Conservation (phyloP, 768 basidiomycete genomes). For the Xerocomellus amylosporus region DNA sequence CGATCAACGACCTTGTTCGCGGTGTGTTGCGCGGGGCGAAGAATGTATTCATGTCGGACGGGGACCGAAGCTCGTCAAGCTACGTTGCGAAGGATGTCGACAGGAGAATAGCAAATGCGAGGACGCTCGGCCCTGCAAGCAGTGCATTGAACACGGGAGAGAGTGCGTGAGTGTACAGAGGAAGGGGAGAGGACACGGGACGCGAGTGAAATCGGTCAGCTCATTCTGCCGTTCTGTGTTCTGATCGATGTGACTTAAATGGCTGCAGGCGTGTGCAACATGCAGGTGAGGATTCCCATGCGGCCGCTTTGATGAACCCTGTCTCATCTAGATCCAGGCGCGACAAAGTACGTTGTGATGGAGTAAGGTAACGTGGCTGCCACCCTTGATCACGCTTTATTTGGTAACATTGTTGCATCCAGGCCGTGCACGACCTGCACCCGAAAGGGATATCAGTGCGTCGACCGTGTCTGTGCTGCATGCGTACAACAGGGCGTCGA, state of each 20-base stretch:
- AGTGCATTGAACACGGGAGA: constrained; percentile 46
- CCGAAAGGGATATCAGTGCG: constrained; percentile 51
- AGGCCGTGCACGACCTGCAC: constrained; percentile 52
- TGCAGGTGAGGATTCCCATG: constrained; percentile 48
- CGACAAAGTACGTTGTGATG: constrained; percentile 62
- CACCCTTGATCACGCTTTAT: constrained; percentile 1
- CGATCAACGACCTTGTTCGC: constrained; percentile 58
- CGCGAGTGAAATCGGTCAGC: constrained; percentile 59
- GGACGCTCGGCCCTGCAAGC: constrained; percentile 53
- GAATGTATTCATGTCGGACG: constrained; percentile 57
- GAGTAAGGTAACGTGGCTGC: constrained; percentile 42
- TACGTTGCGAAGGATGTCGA: constrained; percentile 59
- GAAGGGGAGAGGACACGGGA: constrained; percentile 56
- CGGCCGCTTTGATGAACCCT: constrained; percentile 1
- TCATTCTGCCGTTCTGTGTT: constrained; percentile 7
- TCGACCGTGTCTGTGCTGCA: constrained; percentile 46
- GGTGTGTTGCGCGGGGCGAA: constrained; percentile 53
- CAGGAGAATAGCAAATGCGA: constrained; percentile 57
- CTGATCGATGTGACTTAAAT: constrained; percentile 8
- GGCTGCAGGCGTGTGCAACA: constrained; percentile 51
- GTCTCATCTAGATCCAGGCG: constrained; percentile 39
- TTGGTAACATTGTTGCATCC: constrained; percentile 8
- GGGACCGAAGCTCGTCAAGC: constrained; percentile 54
- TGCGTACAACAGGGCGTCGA: constrained; percentile 45
- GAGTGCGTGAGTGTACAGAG: constrained; percentile 50